phyloP scores from a whole-genome alignment of 2,329 filamentous ascomycete genomes.

The Mycogone perniciosa region DNA sequence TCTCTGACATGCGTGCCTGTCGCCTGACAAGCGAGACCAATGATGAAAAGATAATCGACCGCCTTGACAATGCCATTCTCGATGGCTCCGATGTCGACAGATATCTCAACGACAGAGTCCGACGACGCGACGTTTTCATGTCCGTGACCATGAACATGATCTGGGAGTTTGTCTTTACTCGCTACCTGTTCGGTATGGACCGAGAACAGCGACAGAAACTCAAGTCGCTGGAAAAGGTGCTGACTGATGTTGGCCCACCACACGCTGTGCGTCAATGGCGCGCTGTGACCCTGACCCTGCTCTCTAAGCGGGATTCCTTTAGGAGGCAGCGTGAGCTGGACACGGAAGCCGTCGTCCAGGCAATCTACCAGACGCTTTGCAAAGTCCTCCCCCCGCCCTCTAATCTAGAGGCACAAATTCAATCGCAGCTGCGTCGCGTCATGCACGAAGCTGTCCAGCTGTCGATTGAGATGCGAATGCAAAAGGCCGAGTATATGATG shows the following conservation, averaged over 20 bases:
- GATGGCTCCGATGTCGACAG: conserved; percentile 90
- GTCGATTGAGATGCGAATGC: conserved; percentile 94
- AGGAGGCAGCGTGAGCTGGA: conserved; percentile 76
- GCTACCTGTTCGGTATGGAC: conserved; percentile 98
- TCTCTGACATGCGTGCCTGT: conserved; percentile 86
- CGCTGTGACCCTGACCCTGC: conserved; percentile 84
- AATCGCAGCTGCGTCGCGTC: conserved; percentile 79
- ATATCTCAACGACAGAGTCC: conserved; percentile 81
- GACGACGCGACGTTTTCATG: conserved; percentile 92
- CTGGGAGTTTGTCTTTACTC: conserved; percentile 97
- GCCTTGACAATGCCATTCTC: conserved; percentile 87
- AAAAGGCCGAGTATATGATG: conserved; percentile 98
- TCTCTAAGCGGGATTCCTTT: conserved; percentile 76
- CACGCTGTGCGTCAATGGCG: conserved; percentile 96
- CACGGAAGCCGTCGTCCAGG: conserved; percentile 91
- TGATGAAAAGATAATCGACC: conserved; percentile 88
- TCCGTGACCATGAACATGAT: conserved; percentile 98
- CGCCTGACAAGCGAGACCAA: conserved; percentile 76
- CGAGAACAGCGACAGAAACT: conserved; percentile 95
- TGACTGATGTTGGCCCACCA: conserved; percentile 79
- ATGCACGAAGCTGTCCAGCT: conserved; percentile 83
- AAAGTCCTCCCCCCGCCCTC: conserved; percentile 81
- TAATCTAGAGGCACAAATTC: conserved; percentile 72
- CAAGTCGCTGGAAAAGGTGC: conserved; percentile 87
- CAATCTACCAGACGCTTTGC: conserved; percentile 71